Conservation (phyloP, 208 protist genomes). For the Herpetomonas tarakana region DNA sequence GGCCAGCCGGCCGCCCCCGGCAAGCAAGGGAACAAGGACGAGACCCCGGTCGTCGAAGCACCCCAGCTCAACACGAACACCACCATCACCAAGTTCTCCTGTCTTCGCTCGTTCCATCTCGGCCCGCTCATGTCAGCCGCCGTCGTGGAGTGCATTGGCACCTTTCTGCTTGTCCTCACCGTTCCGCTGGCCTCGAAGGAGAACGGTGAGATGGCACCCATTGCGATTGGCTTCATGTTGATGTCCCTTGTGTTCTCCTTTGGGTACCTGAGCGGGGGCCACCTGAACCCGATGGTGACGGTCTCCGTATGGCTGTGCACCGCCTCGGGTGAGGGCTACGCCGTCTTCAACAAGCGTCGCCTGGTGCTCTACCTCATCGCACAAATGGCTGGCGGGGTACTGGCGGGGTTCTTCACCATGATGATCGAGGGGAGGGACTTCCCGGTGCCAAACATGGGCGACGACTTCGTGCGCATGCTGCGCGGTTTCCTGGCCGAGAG, state of each 20-base stretch:
- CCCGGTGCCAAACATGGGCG: slow-evolving; percentile 61
- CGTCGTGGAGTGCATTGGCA: slow-evolving; percentile 79
- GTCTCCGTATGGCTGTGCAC: slow-evolving; percentile 72
- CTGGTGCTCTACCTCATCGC: slow-evolving; percentile 68
- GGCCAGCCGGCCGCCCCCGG: too few relatives aligned
- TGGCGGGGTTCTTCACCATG: slow-evolving; percentile 62
- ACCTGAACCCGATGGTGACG: slow-evolving; percentile 83
- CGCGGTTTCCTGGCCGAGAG: slow-evolving; percentile 74
- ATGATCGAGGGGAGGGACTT: slow-evolving; percentile 61
- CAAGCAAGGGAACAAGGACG: too few relatives aligned
- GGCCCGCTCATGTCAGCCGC: slow-evolving; percentile 60
- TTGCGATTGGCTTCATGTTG: slow-evolving; percentile 72
- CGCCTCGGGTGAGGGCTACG: slow-evolving; percentile 20
- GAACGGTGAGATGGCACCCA: slow-evolving; percentile 64
- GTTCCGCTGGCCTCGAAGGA: slow-evolving; percentile 57
- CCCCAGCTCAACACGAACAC: slow-evolving; percentile 24
- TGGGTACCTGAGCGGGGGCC: slow-evolving; percentile 77
- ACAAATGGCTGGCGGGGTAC: slow-evolving; percentile 61
- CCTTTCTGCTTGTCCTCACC: slow-evolving; percentile 76
- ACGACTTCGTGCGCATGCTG: slow-evolving; percentile 53
- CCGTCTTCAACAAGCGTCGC: slow-evolving; percentile 48
- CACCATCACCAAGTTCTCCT: slow-evolving; percentile 41
- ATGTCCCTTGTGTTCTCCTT: slow-evolving; percentile 80
- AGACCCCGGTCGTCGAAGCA: too few relatives aligned
- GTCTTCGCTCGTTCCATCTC: slow-evolving; percentile 48